phyloP scores from a whole-genome alignment of 1,139 yeast species.

The Magnusiomyces fungicola region DNA sequence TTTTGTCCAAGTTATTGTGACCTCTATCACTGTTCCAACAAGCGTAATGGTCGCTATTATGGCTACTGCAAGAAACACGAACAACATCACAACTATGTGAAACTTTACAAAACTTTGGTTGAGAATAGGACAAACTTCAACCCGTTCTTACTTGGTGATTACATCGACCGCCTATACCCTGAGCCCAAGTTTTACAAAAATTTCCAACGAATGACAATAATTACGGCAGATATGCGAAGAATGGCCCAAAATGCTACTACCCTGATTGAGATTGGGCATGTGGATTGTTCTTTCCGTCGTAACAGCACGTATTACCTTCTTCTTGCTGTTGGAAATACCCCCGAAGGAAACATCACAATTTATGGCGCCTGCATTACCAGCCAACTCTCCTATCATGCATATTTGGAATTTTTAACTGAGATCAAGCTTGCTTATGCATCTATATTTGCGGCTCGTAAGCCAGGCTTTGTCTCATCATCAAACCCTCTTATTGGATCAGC shows the following conservation, averaged over 20 bases:
- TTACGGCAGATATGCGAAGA: constrained; percentile 4
- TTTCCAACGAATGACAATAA: constrained; percentile 1
- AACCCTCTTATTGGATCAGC: not conserved
- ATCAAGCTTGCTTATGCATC: not conserved
- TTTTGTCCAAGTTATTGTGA: constrained; percentile 3
- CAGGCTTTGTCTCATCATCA: not conserved
- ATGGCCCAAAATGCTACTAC: constrained; percentile 5
- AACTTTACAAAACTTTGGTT: not conserved
- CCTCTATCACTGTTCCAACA: not conserved
- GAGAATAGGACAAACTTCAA: constrained; percentile 1
- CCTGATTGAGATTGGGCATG: not conserved
- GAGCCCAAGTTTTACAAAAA: not conserved
- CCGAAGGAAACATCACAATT: constrained; percentile 1
- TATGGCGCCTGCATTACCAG: not conserved
- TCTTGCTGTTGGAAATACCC: constrained; percentile 4
- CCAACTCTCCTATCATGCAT: not conserved
- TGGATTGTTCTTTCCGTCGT: not conserved
- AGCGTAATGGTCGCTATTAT: not conserved
- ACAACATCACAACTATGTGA: not conserved
- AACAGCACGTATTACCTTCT: not conserved
- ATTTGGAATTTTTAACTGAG: constrained; percentile 2
- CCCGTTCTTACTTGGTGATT: constrained; percentile 1
- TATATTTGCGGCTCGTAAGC: not conserved
- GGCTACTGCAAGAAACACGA: constrained; percentile 2
- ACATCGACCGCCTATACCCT: constrained; percentile 1